phyloP scores from a whole-genome alignment of 371 early-diverging fungal species.

The Mucor plumbeus region DNA sequence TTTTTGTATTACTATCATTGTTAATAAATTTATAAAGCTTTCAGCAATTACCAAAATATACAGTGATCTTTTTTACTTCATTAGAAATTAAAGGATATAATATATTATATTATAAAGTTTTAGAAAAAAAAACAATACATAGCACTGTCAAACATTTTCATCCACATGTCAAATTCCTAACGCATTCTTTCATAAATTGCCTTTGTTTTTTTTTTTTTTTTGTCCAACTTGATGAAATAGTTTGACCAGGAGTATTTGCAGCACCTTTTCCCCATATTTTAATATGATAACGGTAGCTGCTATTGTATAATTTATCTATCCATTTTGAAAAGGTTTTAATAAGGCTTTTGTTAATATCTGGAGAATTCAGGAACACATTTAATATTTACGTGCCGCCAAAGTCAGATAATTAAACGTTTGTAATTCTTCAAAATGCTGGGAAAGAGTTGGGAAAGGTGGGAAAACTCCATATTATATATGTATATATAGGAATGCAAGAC shows the following conservation, averaged over 20 bases:
- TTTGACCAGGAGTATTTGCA: too few relatives aligned
- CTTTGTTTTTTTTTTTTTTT: too few relatives aligned
- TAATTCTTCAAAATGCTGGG: not conserved
- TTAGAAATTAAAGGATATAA: too few relatives aligned
- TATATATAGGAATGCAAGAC: slow-evolving; percentile 3
- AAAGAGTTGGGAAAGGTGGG: not conserved
- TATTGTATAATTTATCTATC: not conserved
- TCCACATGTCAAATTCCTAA: too few relatives aligned
- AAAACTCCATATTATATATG: not conserved
- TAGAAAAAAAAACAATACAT: too few relatives aligned
- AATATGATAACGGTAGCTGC: not conserved
- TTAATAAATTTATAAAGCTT: not conserved
- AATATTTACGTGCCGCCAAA: not conserved
- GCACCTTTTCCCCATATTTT: not conserved
- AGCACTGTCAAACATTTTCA: too few relatives aligned
- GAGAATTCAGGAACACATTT: not conserved
- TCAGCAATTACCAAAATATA: not conserved
- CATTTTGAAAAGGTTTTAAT: not conserved
- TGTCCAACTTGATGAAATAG: too few relatives aligned
- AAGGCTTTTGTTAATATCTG: not conserved
- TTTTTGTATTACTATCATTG: not conserved
- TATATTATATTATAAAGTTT: too few relatives aligned
- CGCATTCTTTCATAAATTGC: too few relatives aligned
- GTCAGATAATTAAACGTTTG: not conserved
- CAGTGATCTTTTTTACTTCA: not conserved